These are phyloP conservation scores for Sisymbrium altissimum DNA, from an alignment of 345 rosid genomes.

Conservation along the genomic window DNA sequence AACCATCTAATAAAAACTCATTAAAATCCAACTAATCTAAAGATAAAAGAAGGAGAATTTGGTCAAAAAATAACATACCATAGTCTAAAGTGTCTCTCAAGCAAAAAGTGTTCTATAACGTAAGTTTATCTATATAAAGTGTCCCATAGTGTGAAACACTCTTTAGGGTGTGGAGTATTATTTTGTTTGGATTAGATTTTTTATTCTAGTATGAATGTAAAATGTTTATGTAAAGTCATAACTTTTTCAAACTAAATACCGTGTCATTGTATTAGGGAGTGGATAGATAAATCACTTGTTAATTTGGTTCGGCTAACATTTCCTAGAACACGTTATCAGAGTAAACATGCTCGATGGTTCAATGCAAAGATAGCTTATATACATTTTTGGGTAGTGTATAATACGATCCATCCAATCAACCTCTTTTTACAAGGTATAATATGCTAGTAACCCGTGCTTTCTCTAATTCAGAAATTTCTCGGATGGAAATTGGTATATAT, in stretches of 20 bases:
- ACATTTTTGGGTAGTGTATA: neutral
- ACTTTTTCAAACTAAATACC: too few species aligned
- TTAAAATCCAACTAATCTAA: too few species aligned
- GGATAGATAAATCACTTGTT: neutral
- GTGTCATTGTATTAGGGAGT: neutral
- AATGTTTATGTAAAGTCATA: neutral
- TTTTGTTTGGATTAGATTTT: neutral
- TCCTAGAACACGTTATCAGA: neutral
- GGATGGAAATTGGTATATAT: neutral
- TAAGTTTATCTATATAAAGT: too few species aligned
- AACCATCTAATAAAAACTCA: too few species aligned
- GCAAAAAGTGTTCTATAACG: too few species aligned
- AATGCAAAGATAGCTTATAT: too few species aligned
- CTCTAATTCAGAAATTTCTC: neutral
- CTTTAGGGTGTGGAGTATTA: neutral
- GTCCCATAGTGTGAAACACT: too few species aligned
- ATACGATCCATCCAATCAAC: neutral
- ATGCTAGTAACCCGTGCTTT: neutral
- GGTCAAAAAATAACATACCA: too few species aligned
- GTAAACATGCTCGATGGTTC: neutral
- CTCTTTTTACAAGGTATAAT: neutral
- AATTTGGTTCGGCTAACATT: neutral
- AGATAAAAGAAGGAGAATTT: too few species aligned
- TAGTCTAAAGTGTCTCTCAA: too few species aligned
- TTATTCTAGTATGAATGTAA: neutral